A percentile compares a stretch with the other conserved stretches of the same genome.
phyloP scores from a whole-genome alignment of 163 green algal genomes.

The Scenedesmus sp. region DNA sequence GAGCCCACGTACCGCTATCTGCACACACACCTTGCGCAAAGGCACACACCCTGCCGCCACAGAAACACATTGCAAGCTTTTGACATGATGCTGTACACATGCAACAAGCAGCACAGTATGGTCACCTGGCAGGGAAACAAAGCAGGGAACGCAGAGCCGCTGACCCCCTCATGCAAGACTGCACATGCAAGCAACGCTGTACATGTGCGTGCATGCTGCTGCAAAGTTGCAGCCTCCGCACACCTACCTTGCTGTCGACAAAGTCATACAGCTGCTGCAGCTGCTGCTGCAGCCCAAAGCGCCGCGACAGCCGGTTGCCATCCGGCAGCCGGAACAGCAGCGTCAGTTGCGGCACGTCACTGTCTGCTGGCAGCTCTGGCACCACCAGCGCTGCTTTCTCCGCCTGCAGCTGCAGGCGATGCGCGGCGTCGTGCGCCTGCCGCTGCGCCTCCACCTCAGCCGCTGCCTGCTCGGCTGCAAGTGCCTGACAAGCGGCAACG shows the following conservation, averaged over 20 bases:
- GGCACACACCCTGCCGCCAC: neutral
- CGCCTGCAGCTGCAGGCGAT: constrained; percentile 45
- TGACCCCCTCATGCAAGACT: too few relatives aligned
- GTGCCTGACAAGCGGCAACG: constrained; percentile 16
- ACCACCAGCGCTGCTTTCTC: constrained; percentile 59
- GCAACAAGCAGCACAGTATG: too few relatives aligned
- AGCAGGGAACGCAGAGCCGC: too few relatives aligned
- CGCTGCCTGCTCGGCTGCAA: constrained; percentile 30
- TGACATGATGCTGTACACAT: neutral
- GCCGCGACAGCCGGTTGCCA: constrained; percentile 60
- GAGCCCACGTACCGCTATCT: too few relatives aligned
- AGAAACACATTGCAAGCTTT: too few relatives aligned
- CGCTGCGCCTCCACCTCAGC: constrained; percentile 29
- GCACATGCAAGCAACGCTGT: too few relatives aligned
- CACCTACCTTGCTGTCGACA: constrained; percentile 70
- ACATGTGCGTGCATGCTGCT: too few relatives aligned
- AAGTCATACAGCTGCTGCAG: constrained; percentile 82
- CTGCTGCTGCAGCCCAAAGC: constrained; percentile 53
- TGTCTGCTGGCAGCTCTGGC: constrained; percentile 55
- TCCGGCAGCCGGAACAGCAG: constrained; percentile 80
- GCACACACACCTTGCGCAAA: neutral
- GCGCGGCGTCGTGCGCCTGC: constrained; percentile 26
- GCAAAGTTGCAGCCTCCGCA: constrained; percentile 46
- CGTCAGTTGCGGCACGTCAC: constrained; percentile 35
- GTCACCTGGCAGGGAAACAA: too few relatives aligned